Percentiles rank a stretch among this genome's conserved stretches.
Conservation (phyloP, 202 grass and related monocot genomes). For the Digitaria exilis region DNA sequence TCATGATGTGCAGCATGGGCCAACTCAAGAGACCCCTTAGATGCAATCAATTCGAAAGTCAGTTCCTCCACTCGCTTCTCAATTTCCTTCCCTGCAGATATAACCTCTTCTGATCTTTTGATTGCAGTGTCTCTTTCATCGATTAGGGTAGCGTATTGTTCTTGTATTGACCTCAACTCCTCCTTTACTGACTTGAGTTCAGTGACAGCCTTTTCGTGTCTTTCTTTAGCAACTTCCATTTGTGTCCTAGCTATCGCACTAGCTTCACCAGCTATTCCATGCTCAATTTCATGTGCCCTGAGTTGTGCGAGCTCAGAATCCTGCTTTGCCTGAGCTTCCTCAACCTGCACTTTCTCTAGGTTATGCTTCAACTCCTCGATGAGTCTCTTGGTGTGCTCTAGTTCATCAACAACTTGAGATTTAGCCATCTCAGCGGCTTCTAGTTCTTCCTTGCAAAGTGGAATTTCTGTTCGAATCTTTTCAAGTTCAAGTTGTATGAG, state of each 20-base stretch:
- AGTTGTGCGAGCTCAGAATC: constrained; percentile 84
- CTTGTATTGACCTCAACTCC: constrained; percentile 54
- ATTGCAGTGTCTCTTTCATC: constrained; percentile 65
- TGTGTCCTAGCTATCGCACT: constrained; percentile 72
- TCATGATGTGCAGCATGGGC: constrained; percentile 88
- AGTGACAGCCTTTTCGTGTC: constrained; percentile 66
- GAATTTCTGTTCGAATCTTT: constrained; percentile 70
- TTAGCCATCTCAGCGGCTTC: constrained; percentile 72
- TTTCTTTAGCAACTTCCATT: constrained; percentile 70
- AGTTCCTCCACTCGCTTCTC: constrained; percentile 77
- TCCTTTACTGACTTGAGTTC: constrained; percentile 71
- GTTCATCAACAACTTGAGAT: constrained; percentile 57
- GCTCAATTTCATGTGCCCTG: constrained; percentile 77
- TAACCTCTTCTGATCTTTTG: constrained; percentile 62
- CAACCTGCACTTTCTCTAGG: constrained; percentile 79
- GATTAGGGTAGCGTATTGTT: constrained; percentile 60
- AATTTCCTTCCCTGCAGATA: constrained; percentile 58
- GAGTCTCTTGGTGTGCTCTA: constrained; percentile 64
- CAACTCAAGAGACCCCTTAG: constrained; percentile 81
- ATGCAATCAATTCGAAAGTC: constrained; percentile 69
- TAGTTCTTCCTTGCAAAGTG: constrained; percentile 58
- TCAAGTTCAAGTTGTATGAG: constrained; percentile 74
- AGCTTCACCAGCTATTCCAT: constrained; percentile 73
- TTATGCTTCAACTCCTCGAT: constrained; percentile 84
- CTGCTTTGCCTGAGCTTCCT: constrained; percentile 84